Base-by-base conservation (phyloP, 768 basidiomycete genomes). In the Amanita fuliginea region DNA sequence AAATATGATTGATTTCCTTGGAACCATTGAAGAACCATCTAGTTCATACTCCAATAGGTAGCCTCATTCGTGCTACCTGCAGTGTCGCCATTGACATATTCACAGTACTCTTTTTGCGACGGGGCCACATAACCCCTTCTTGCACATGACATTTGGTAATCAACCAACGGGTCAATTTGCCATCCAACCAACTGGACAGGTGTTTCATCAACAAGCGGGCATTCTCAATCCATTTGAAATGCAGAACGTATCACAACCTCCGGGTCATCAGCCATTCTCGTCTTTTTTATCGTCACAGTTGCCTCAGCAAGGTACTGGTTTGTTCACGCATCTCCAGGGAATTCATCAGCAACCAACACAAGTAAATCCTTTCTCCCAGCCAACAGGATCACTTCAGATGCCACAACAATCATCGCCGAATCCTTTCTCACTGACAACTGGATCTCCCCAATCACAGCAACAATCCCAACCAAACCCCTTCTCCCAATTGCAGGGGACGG, bases 1-100 rank as follows among this genome's bases (percentile, higher is more conserved):
- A 50, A 74, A 73, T 28, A 69, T 83, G 48, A 65, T 78, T 16
- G 95, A 98, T 64, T 93, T 99, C 70, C 96, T 99, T 66, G 66
- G 72, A 22, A 77, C 87, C 4, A 95, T 99, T 55, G 93, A 96
- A 47, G 81, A 85, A 49, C 83, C 88, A 59, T 73, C 80, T 7
- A 80, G 80, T 53, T 76, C 82, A 6, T 73, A 77, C 53, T 73
- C 75, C 5, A 72, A 73, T 58, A 80, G 76, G 82, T 80, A 54
- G 22, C 33, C 14, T 4, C 2, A 10, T 30, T 11, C 16, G 22
- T 8, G 10, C 7, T 11, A 30, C 4, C 7, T 19, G 30, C 11
- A 13, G 7, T 7, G 13, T 34, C 11, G 6, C 26, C 28, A 16
- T 30, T 46, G 8, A 46, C 21, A 8, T 5, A 14, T 8, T 19